phyloP scores from a whole-genome alignment of 116 monocot species.

The Zostera marina region DNA sequence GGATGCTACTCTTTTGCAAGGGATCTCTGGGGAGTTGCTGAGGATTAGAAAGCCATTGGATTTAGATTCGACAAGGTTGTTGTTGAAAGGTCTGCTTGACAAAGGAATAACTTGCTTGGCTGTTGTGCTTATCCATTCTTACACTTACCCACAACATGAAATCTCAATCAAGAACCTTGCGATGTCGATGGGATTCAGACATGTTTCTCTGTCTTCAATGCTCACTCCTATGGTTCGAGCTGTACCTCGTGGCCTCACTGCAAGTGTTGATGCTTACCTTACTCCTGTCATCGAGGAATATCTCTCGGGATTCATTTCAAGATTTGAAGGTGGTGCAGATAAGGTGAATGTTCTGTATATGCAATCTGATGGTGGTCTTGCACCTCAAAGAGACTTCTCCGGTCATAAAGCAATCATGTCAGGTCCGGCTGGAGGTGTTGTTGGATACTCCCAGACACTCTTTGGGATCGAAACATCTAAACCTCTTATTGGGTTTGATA shows the following conservation, averaged over 20 bases:
- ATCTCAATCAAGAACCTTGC: constrained; percentile 46
- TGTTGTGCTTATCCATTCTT: constrained; percentile 88
- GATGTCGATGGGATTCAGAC: constrained; percentile 62
- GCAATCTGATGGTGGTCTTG: constrained; percentile 97
- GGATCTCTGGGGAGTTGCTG: constrained; percentile 74
- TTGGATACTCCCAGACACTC: constrained; percentile 87
- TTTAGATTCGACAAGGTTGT: constrained; percentile 36
- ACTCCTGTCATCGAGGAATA: constrained; percentile 93
- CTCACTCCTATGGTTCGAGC: constrained; percentile 94
- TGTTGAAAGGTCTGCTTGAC: constrained; percentile 46
- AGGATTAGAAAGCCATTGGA: constrained; percentile 57
- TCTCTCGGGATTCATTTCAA: constrained; percentile 78
- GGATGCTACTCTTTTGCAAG: constrained; percentile 21
- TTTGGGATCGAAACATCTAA: constrained; percentile 70
- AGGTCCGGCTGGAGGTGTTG: constrained; percentile 94
- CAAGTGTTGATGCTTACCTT: constrained; percentile 85
- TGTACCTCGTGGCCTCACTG: constrained; percentile 85
- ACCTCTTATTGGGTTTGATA: constrained; percentile 91
- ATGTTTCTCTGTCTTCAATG: constrained; percentile 85
- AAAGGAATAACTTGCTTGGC: constrained; percentile 80
- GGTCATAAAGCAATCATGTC: constrained; percentile 92
- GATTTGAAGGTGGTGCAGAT: constrained; percentile 49
- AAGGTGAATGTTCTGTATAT: constrained; percentile 89
- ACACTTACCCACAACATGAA: constrained; percentile 87
- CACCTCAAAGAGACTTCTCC: constrained; percentile 65